Base-by-base conservation (phyloP, 805 yeast species). In the Grigorovia humatica region DNA sequence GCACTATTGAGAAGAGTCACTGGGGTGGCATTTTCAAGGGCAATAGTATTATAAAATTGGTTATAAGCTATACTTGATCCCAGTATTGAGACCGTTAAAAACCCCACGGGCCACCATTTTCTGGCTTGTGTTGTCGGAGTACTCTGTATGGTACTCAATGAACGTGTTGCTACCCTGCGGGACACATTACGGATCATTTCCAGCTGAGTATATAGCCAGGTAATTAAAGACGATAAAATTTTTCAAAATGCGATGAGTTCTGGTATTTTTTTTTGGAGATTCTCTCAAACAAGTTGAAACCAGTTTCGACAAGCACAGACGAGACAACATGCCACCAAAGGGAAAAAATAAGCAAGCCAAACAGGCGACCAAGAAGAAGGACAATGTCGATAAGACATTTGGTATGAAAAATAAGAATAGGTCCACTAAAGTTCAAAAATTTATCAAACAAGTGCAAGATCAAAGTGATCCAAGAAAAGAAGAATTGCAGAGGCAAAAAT, bases 401-500 rank as follows among this genome's bases (percentile, higher is more conserved):
- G 99, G 99, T 53, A 74, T 93, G 76, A 93, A 90, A 66, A 93
- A 93, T 69, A 93, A 93, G 69, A 91, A 93, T 72, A 88, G 89
- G 66, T 89, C 97, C 44, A 79, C 91, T 63, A 93, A 84, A 62
- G 97, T 91, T 42, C 96, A 89, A 67, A 76, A 74, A 55, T 81
- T 58, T 60, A 82, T 86, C 45, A 74, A 75, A 54, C 91, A 85
- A 64, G 84, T 85, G 23, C 88, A 85, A 64, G 72, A 81, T 62
- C 74, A 76, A 44, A 75, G 71, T 48, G 78, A 73, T 72, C 80
- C 78, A 17, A 83, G 83, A 71, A 81, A 81, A 67, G 91, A 83
- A 55, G 97, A 90, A 17, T 87, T 86, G 61, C 75, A 74, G 43
- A 82, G 80, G 55, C 74, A 81, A 57, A 76, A 73, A 53, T 78